A percentile compares a stretch with the other conserved stretches of the same genome.
phyloP scores from a whole-genome alignment of 2,329 filamentous ascomycete genomes.

The Xylariaceae sp. region DNA sequence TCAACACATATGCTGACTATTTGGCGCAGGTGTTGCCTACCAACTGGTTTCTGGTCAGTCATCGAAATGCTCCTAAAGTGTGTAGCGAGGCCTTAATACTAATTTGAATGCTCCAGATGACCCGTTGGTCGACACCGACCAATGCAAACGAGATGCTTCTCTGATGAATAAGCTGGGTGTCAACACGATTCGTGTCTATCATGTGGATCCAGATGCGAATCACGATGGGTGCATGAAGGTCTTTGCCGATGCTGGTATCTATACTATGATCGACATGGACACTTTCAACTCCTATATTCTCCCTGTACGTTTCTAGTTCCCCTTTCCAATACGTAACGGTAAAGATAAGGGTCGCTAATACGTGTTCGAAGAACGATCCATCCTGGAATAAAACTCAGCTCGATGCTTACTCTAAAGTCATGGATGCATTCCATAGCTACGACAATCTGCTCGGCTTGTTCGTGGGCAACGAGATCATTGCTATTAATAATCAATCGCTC shows the following conservation, averaged over 20 bases:
- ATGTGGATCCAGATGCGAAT: constrained; percentile 74
- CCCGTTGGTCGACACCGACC: constrained; percentile 75
- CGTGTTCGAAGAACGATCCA: constrained; percentile 56
- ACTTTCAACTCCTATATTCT: constrained; percentile 74
- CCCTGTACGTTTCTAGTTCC: constrained; percentile 52
- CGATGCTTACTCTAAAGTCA: constrained; percentile 70
- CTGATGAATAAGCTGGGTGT: constrained; percentile 82
- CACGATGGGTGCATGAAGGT: constrained; percentile 83
- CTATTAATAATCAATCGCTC: constrained; percentile 60
- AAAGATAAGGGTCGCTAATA: constrained; percentile 7
- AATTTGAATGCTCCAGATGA: constrained; percentile 57
- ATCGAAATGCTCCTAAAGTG: not conserved
- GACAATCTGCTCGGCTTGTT: constrained; percentile 86
- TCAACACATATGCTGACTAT: constrained; percentile 14
- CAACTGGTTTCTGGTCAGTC: constrained; percentile 56
- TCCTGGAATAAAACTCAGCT: constrained; percentile 78
- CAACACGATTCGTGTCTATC: constrained; percentile 88
- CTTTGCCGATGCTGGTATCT: constrained; percentile 82
- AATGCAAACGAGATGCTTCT: constrained; percentile 76
- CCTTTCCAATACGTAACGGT: not conserved
- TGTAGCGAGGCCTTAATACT: not conserved
- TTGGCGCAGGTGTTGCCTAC: constrained; percentile 72
- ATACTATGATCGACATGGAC: constrained; percentile 83
- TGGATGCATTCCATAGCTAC: constrained; percentile 79
- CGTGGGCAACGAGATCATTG: constrained; percentile 87